Evolutionary conservation across 495 filamentous ascomycete species (phyloP), one percentile per base, ranked within the genome.

Genomic region (Neurospora sp.): DNA sequence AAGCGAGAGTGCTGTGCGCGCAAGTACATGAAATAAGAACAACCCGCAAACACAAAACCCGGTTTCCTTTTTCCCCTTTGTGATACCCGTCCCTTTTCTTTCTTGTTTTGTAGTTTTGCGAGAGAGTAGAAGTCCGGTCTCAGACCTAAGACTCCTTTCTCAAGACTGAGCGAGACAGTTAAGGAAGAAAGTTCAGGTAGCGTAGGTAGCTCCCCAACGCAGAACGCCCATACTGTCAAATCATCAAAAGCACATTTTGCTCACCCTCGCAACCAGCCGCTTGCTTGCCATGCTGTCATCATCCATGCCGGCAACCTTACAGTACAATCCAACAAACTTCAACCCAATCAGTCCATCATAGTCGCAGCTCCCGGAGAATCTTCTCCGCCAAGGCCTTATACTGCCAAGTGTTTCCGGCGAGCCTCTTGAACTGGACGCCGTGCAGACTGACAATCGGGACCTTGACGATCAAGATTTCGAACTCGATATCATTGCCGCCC

Each of bases 401-500:
- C 82, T 97, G 94, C 94, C 94, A 98, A 74, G 96, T 97, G 46
- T 94, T 93, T 7, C 96, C 97, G 39, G 93, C 89, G 65, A 98
- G 90, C 81, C 95, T 93, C 86, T 99, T 99, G 85, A 99, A 99
- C 81, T 99, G 96, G 69, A 99, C 93, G 53, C 96, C 96, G 77
- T 98, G 94, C 73, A 99, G 82, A 27, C 91, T 92, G 75, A 99
- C 91, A 69, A 99, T 83, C 37, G 96, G 96, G 40, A 99, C 93
- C 84, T 99, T 99, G 73, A 99, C 96, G 73, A 99, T 94, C 74
- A 98, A 88, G 71, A 99, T 97, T 78, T 99, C 96, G 77, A 99
- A 99, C 73, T 91, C 88, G 44, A 99, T 89, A 85, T 78, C 87
- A 79, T 77, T 84, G 38, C 91, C 86, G 38, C 87, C 84, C 69